Evolutionary conservation across 352 stramenopile genomes (phyloP).

Genomic region (Stramenopiles sp.): DNA sequence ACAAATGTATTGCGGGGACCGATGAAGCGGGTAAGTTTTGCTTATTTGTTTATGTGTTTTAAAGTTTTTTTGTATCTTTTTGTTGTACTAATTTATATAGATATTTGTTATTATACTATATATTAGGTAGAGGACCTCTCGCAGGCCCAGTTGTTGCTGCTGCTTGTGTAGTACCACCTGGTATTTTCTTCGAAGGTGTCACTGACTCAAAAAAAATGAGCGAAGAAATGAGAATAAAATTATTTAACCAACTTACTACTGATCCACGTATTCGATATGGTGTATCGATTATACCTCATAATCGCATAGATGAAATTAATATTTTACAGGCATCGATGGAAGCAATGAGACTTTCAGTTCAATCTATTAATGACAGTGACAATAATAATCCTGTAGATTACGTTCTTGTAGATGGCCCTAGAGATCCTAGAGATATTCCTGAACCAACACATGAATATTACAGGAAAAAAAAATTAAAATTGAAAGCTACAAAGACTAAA

Average conservation of each 20-base stretch:
- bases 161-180: slow-evolving; percentile 16
- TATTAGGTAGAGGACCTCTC: slow-evolving; percentile 50
- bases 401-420: too few species aligned
- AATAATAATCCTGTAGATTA: too few species aligned
- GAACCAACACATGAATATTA: too few species aligned
- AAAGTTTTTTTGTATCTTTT: not conserved
- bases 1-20: not conserved
- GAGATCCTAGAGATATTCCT: too few species aligned
- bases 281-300: slow-evolving; percentile 25
- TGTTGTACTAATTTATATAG: too few species aligned
- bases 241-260: slow-evolving; percentile 43
- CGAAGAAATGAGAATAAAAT: slow-evolving; percentile 48
- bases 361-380: too few species aligned
- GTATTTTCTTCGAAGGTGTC: slow-evolving; percentile 19
- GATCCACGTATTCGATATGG: slow-evolving; percentile 39
- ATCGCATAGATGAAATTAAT: slow-evolving; percentile 89
- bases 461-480: too few species aligned
- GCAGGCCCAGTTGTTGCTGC: slow-evolving; percentile 27
- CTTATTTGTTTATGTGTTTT: slow-evolving; percentile 5
- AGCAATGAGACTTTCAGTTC: too few species aligned
- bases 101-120: too few species aligned
- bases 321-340: slow-evolving; percentile 86
- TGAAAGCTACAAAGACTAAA: not conserved
- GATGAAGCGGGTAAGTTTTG: slow-evolving; percentile 3
- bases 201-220: slow-evolving; percentile 77